Percentiles rank a stretch among this genome's conserved stretches.
Conservation (phyloP, 345 rosid genomes). For the Eutrema japonicum region DNA sequence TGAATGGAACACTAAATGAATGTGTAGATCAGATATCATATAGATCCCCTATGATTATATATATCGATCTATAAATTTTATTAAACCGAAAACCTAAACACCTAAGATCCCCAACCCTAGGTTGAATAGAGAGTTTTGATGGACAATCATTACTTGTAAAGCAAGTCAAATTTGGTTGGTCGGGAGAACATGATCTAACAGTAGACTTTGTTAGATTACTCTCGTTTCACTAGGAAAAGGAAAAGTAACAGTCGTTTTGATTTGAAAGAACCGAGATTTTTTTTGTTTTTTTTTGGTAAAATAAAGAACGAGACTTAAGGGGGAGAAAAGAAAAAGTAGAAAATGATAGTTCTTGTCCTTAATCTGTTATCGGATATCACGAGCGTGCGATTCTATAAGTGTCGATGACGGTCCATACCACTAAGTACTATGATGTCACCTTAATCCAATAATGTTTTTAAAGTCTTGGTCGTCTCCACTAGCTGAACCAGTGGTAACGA, state of each 20-base stretch:
- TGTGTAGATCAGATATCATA: neutral
- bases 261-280: neutral
- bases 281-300: too few species aligned
- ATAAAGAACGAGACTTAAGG: conserved; percentile 24
- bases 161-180: conserved; percentile 37
- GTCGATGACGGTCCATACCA: conserved; percentile 28
- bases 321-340: neutral
- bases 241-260: conserved; percentile 27
- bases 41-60: neutral
- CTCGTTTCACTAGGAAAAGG: conserved; percentile 20
- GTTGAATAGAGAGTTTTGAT: conserved; percentile 7
- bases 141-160: neutral
- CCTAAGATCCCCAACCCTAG: conserved; percentile 29
- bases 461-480: conserved; percentile 26
- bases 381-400: neutral
- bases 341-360: conserved; percentile 28
- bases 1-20: neutral
- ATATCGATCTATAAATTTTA: neutral
- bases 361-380: conserved; percentile 16
- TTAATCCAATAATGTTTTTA: conserved; percentile 33
- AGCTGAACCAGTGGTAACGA: too few species aligned
- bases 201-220: conserved; percentile 39
- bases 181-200: conserved; percentile 36
- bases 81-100: neutral
- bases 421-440: conserved; percentile 22